Percentiles rank a stretch among this genome's conserved stretches.
Conservation (phyloP, 2,329 filamentous ascomycete genomes). For the Sarocladium brachiariae region DNA sequence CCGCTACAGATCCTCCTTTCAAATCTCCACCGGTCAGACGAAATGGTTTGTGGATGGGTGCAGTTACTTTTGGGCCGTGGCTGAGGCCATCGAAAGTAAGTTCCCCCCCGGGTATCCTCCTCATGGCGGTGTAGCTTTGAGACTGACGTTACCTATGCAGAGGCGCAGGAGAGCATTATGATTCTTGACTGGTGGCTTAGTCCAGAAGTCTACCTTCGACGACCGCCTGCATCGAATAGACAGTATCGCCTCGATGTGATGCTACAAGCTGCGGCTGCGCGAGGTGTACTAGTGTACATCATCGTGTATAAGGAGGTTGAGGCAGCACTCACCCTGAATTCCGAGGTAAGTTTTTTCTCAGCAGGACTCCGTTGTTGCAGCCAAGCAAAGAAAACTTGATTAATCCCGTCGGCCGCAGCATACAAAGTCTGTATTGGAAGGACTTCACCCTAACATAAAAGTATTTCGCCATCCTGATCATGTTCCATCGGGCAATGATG, state of each 20-base stretch:
- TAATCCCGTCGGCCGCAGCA: conserved; percentile 44
- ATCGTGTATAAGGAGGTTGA: conserved; percentile 92
- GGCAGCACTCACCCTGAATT: conserved; percentile 61
- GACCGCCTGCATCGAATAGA: conserved; percentile 75
- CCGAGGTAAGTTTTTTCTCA: conserved; percentile 24
- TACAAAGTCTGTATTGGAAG: conserved; percentile 73
- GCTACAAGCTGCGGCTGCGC: conserved; percentile 73
- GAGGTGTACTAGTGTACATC: conserved; percentile 76
- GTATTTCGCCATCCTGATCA: conserved; percentile 92
- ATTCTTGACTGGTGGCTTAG: conserved; percentile 90
- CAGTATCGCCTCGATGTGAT: conserved; percentile 78
- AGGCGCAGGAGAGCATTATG: conserved; percentile 70
- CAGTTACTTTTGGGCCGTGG: conserved; percentile 81
- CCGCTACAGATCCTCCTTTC: conserved; percentile 63
- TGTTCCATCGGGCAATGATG: conserved; percentile 61
- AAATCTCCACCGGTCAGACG: conserved; percentile 62
- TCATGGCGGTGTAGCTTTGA: background rate
- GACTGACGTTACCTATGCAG: conserved; percentile 28
- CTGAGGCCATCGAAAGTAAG: conserved; percentile 63
- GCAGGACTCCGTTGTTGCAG: background rate
- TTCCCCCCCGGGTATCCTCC: background rate
- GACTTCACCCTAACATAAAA: conserved; percentile 72
- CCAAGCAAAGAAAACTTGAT: background rate
- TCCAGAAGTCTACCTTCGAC: conserved; percentile 79
- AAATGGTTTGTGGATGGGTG: conserved; percentile 89